A percentile compares a stretch with the other conserved stretches of the same genome.
phyloP scores from a whole-genome alignment of 805 yeast species.

The Saturnispora gosingensis region DNA sequence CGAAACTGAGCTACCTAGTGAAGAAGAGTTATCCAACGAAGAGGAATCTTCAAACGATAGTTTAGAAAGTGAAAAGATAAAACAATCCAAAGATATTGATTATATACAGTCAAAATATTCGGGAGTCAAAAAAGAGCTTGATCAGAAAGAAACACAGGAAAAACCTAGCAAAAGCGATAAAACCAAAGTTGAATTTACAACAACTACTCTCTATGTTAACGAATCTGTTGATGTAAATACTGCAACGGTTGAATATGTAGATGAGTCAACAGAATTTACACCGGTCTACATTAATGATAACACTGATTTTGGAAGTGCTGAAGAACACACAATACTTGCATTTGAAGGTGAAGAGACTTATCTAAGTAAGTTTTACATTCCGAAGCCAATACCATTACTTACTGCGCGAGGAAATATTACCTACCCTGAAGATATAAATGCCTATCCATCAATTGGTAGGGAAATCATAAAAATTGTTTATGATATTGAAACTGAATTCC shows the following conservation, averaged over 20 bases:
- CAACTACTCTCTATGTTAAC: neutral
- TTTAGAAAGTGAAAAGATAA: neutral
- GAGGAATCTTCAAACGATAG: neutral
- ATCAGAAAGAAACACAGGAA: neutral
- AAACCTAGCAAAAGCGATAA: neutral
- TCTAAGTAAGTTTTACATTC: conserved; percentile 17
- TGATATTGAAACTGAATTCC: conserved; percentile 25
- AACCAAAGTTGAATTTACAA: neutral
- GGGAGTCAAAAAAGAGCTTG: neutral
- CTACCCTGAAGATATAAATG: conserved; percentile 17
- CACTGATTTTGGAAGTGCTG: neutral
- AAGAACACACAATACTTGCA: conserved; percentile 2
- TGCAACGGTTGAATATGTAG: neutral
- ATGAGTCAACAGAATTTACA: neutral
- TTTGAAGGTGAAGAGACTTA: conserved; percentile 23
- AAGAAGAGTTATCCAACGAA: neutral
- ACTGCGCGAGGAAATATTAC: conserved; percentile 15
- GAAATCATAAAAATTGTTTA: conserved; percentile 24
- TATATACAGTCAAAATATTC: neutral
- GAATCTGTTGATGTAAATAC: neutral
- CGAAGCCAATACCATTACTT: conserved; percentile 19
- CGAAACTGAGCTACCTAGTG: neutral
- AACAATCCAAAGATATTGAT: neutral
- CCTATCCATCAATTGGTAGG: conserved; percentile 12
- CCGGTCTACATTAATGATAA: neutral